Evolutionary conservation across 164 flowering plant species (phyloP).

Genomic region (Nymphaea colorata): DNA sequence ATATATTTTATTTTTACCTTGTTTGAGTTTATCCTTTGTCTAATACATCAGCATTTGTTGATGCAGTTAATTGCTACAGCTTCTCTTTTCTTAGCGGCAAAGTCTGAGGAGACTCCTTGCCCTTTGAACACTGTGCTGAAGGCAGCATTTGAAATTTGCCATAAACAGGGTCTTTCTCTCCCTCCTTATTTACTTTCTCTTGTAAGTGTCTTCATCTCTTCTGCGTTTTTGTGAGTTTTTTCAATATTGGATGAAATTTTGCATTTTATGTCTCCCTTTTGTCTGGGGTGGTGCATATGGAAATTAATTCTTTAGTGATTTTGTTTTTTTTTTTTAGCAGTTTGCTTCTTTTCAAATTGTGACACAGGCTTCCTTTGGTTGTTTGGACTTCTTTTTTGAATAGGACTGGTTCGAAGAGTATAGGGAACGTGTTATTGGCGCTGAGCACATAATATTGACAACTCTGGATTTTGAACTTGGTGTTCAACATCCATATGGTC

Average conservation of each 20-base stretch:
- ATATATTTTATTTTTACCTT: too few species aligned
- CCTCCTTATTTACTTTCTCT: slow-evolving; percentile 54
- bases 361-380: background rate
- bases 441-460: slow-evolving; percentile 81
- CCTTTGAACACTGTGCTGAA: slow-evolving; percentile 66
- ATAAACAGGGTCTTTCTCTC: slow-evolving; percentile 51
- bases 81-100: slow-evolving; percentile 82
- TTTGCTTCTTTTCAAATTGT: background rate
- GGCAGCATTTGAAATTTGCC: slow-evolving; percentile 64
- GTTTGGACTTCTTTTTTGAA: slow-evolving; percentile 1
- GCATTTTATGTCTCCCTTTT: background rate
- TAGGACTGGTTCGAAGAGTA: slow-evolving; percentile 98
- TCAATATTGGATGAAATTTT: background rate
- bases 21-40: background rate
- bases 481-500: slow-evolving; percentile 85
- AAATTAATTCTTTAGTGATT: background rate
- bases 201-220: slow-evolving; percentile 32
- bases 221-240: background rate
- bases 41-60: slow-evolving; percentile 1
- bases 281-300: background rate
- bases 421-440: slow-evolving; percentile 67
- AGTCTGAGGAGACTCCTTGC: slow-evolving; percentile 85
- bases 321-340: background rate
- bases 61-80: slow-evolving; percentile 92
- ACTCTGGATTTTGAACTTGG: slow-evolving; percentile 87